A percentile compares a stretch with the other conserved stretches of the same genome.
phyloP scores from a whole-genome alignment of 768 basidiomycete species.

The Exsudoporus frostii region DNA sequence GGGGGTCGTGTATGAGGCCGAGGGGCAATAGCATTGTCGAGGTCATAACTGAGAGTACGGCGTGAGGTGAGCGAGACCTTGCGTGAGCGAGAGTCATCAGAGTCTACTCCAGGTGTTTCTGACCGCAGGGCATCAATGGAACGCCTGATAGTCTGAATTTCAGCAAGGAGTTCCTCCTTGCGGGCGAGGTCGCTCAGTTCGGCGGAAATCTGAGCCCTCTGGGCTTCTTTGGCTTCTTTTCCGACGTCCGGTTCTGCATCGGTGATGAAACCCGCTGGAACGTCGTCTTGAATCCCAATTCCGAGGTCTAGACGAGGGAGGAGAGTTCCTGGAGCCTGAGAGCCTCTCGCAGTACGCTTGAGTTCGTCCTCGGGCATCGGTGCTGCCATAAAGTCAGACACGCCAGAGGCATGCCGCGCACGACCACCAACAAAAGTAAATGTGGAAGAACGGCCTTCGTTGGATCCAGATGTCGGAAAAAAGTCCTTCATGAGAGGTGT shows the following conservation, averaged over 20 bases:
- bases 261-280: conserved; percentile 68
- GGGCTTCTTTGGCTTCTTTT: conserved; percentile 30
- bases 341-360: conserved; percentile 45
- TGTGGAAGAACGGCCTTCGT: conserved; percentile 39
- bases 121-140: conserved; percentile 75
- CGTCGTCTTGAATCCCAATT: conserved; percentile 66
- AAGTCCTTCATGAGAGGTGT: conserved; percentile 66
- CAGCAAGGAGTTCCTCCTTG: conserved; percentile 68
- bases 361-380: conserved; percentile 61
- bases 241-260: conserved; percentile 34
- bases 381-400: conserved; percentile 72
- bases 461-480: conserved; percentile 48
- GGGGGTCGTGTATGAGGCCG: conserved; percentile 68
- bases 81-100: conserved; percentile 59
- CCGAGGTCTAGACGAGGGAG: conserved; percentile 77
- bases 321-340: conserved; percentile 49
- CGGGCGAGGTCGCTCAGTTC: conserved; percentile 55
- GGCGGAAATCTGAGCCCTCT: conserved; percentile 36
- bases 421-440: conserved; percentile 54
- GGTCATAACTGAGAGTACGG: conserved; percentile 67
- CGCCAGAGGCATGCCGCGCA: conserved; percentile 57
- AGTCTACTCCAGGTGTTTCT: conserved; percentile 52
- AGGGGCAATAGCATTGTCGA: conserved; percentile 48
- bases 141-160: conserved; percentile 75
- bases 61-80: conserved; percentile 64